Base-by-base conservation (phyloP, 768 basidiomycete species). In the Imleria badia region DNA sequence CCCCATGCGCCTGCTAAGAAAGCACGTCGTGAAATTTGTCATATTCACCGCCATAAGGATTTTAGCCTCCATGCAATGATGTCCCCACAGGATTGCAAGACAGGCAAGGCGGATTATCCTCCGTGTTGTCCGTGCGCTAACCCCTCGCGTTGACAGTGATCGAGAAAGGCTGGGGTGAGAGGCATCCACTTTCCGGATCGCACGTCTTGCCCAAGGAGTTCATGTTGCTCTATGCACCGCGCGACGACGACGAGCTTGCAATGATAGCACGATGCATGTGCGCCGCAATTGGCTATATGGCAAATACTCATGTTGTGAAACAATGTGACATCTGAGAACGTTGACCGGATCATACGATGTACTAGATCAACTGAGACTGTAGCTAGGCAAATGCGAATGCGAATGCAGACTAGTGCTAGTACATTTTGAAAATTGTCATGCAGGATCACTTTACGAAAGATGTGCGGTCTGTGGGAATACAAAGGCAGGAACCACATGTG, bases 101-200 rank as follows among this genome's bases (percentile, higher is more conserved):
- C 54, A 15, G 48, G 44, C 40, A 39, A 42, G 44, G 34, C 9
- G 17, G 13, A 14, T 23, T 19, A 19, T 33, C 31, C n/a, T 14
- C 22, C 14, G 6, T 19, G 19, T 33, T 40, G 0, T 26, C 6
- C 2, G 17, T 52, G 39, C 8, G 5, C 39, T 17, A 34, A 52
- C 9, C 19, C 11, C 19, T 35, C 10, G 30, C 19, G n/a, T 17
- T 34, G 7, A n/a, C 20, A 49, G 48, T 56, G 38, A 56, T 57
- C 42, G 31, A 49, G 31, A 39, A 57, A n/a, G 52, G 46, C 9
- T 48, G 36, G 46, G 56, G 46, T 7, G 56, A 46, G 42, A 48
- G 54, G 10, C 43, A 49, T 36, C 47, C 43, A 22, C 35, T 44
- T 20, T 22, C 52, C 15, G 33, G 52, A 17, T 42, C 40, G 13